These are phyloP conservation scores for Tremellales sp. DNA, from an alignment of 1,284 basidiomycete species.

Conservation along the genomic window DNA sequence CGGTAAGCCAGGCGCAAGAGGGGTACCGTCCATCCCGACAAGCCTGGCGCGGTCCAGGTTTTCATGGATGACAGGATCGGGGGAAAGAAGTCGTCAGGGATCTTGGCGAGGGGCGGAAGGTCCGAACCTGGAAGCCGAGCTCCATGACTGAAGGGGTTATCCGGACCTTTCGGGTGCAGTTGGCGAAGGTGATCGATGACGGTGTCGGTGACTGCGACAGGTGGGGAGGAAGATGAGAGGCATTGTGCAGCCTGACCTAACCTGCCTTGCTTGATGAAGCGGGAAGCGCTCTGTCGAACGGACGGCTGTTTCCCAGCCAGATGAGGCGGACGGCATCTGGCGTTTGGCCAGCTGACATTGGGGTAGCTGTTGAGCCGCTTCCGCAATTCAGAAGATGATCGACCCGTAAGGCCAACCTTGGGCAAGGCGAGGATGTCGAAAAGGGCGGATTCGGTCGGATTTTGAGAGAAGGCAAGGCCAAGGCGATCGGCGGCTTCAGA, in stretches of 20 bases:
- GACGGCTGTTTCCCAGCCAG: not conserved
- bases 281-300: not conserved
- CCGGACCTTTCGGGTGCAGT: not conserved
- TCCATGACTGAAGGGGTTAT: not conserved
- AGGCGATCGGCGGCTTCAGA: too few relatives aligned
- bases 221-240: not conserved
- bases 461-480: too few relatives aligned
- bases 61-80: constrained; percentile 7
- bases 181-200: not conserved
- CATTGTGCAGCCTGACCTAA: not conserved
- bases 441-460: too few relatives aligned
- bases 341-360: not conserved
- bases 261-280: not conserved
- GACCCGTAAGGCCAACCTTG: constrained; percentile 1
- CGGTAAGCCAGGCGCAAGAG: constrained; percentile 5
- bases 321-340: too few relatives aligned
- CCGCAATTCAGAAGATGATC: too few relatives aligned
- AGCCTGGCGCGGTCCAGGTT: constrained; percentile 13
- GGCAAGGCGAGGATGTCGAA: constrained; percentile 1
- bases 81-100: constrained; percentile 2
- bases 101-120: not conserved
- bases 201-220: not conserved
- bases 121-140: too few relatives aligned
- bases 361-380: not conserved
- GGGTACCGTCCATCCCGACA: constrained; percentile 15